Base-by-base conservation (phyloP, 768 basidiomycete species). In the Tricholoma bakamatsutake region DNA sequence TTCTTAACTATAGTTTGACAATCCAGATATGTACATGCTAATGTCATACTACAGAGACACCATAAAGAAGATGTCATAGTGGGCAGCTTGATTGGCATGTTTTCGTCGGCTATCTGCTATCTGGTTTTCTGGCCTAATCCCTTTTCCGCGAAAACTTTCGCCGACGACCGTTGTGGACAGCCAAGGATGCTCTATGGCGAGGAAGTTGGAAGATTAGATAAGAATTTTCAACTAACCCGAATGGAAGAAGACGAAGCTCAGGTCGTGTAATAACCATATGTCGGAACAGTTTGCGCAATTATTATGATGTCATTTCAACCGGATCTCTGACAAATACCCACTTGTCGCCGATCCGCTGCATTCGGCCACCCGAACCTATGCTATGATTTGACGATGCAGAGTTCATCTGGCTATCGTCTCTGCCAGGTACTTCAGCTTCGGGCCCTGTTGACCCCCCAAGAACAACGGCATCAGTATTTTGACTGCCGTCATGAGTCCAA, bases 261-360 rank as follows among this genome's bases (percentile, higher is more conserved):
- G 61, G 59, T 47, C 54, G 74, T 77, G 62, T 77, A 72, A 69
- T 64, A 56, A 61, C 63, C 47, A 58, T 59, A 58, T 54, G 56
- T 60, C 54, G 65, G 65, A 61, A 55, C 50, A 61, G 56, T 52
- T 46, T 58, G 51, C 56, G 56, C 55, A 50, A 46, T 59, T 57
- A 57, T 60, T 59, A 71, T 61, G 62, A 67, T 62, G 65, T 61
- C 61, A 67, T 67, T 59, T 62, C 62, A 57, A 62, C 62, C 55
- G 64, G 57, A 56, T 75, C 76, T 60, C 75, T 79, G 60, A 84
- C 81, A 70, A 87, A 89, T 52, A 84, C 70, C 89, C 87, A 89
- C 63, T 79, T 82, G 68, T 84, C 88, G 40, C 82, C 86, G 18
- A 88, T 73, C 61, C 76, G 80, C 70, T 83, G 81, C 87, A 90